Evolutionary conservation across 176 grass and related monocot species (phyloP), one percentile per base, ranked within the genome.

Genomic region (Dactylis glomerata): DNA sequence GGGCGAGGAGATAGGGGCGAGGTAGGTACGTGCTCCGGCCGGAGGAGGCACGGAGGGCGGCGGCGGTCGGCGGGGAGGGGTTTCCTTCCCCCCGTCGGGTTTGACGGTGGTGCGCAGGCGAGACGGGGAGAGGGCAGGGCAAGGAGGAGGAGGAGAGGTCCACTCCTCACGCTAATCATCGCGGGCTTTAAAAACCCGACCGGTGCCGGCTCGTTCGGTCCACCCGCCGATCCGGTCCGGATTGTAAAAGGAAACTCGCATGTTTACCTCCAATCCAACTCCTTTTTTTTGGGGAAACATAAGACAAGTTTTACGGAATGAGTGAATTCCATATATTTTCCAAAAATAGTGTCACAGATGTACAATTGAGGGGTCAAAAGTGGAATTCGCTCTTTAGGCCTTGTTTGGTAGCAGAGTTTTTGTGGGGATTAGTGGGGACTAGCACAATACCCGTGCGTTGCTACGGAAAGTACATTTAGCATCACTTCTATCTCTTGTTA

Each of bases 41-140:
- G 10, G 58, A 32, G 77, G 40, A 79, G 38, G 30, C 26, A 5
- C 77, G 26, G 56, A 14, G 77, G 77, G 19, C 41, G 58, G 41
- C 58, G 77, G 59, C n/a, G 41, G 58, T 47, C 59, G 77, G 41
- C 77, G 58, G 23, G 26, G 77, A 65, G 10, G 38, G 77, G 77
- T 4, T 63, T 46, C 69, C 69, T 9, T 74, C 32, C 76, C 40
- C 56, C 57, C 27, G 40, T 80, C 49, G 49, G 46, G 73, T 76
- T 65, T 46, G 77, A 79, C 77, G 77, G 38, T 47, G 58, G 77
- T 5, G 58, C 20, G 77, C 44, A 44, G 22, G 58, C 76, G 57
- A 26, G 75, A 30, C 27, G 57, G 32, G 7, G 38, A 32, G 26
- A 15, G 28, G 47, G 57, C 57, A 13, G 19, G 47, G 47, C 37